Percentiles rank a stretch among this genome's conserved stretches.
These are phyloP conservation scores for Cystobasidium sp. DNA, from an alignment of 1,284 basidiomycete species.

Conservation along the genomic window DNA sequence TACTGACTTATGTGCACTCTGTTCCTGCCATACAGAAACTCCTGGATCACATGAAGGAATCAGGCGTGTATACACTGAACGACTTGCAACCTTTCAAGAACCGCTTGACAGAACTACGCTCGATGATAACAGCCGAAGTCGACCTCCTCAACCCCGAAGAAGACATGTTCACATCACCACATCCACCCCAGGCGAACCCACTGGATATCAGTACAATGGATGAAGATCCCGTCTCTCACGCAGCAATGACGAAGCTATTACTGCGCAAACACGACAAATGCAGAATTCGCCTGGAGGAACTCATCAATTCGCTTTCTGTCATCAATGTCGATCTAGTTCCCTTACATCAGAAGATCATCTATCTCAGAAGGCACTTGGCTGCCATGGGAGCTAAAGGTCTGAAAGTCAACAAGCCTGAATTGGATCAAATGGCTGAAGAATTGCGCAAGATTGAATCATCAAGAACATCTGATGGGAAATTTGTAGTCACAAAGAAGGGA, in stretches of 20 bases:
- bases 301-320: constrained; percentile 81
- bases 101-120: constrained; percentile 75
- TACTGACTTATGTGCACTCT: constrained; percentile 34
- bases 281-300: constrained; percentile 73
- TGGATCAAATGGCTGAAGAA: constrained; percentile 89
- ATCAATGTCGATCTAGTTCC: constrained; percentile 85
- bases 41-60: constrained; percentile 66
- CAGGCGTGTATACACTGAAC: constrained; percentile 84
- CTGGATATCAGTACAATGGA: constrained; percentile 8
- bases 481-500: constrained; percentile 45
- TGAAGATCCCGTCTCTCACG: constrained; percentile 70
- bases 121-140: constrained; percentile 66
- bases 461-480: constrained; percentile 50
- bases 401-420: constrained; percentile 79
- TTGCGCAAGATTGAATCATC: constrained; percentile 92
- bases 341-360: constrained; percentile 85
- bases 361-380: constrained; percentile 84
- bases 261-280: constrained; percentile 89
- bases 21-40: not conserved
- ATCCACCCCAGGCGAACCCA: constrained; percentile 52
- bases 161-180: constrained; percentile 32
- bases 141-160: constrained; percentile 43
- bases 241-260: constrained; percentile 81
- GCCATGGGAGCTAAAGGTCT: constrained; percentile 79
- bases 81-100: constrained; percentile 83